These are phyloP conservation scores for Ustilago bromivora DNA, from an alignment of 1,284 basidiomycete species.

Conservation along the genomic window DNA sequence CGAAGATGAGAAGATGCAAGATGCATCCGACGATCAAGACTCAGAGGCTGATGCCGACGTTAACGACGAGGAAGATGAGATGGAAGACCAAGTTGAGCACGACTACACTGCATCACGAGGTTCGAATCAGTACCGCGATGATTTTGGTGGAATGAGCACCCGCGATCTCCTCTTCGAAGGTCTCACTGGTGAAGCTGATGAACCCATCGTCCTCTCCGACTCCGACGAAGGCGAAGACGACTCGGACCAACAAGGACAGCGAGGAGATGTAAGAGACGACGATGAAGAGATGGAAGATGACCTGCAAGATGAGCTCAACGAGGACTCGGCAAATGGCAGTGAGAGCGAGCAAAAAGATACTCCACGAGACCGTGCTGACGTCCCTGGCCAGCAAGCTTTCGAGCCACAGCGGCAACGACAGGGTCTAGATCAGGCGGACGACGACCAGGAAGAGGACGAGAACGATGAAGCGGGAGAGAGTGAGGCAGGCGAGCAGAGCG, in stretches of 20 bases:
- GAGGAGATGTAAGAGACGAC: slow-evolving; percentile 1
- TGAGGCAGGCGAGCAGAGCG: background rate
- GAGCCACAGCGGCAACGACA: background rate
- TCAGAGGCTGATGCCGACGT: slow-evolving; percentile 16
- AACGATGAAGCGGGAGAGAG: background rate
- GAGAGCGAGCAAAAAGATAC: slow-evolving; percentile 10
- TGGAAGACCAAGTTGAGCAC: slow-evolving; percentile 11
- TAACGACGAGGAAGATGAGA: slow-evolving; percentile 15
- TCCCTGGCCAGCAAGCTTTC: background rate
- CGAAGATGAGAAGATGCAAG: slow-evolving; percentile 10
- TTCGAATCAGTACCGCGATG: slow-evolving; percentile 13
- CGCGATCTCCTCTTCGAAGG: slow-evolving; percentile 34
- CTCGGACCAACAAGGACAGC: background rate
- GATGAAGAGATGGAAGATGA: slow-evolving; percentile 3
- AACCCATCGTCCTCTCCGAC: slow-evolving; percentile 50
- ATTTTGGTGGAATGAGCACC: slow-evolving; percentile 12
- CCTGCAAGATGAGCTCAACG: slow-evolving; percentile 8
- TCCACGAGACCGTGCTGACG: slow-evolving; percentile 13
- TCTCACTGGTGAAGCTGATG: slow-evolving; percentile 37
- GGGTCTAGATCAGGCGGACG: background rate
- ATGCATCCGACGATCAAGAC: background rate
- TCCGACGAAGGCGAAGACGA: slow-evolving; percentile 21
- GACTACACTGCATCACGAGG: background rate
- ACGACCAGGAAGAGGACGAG: background rate
- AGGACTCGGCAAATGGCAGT: slow-evolving; percentile 6